A percentile compares a stretch with the other conserved stretches of the same genome.
phyloP scores from a whole-genome alignment of 225 moss, liverwort and hornwort genomes.

The Physcomitrellopsis africana region DNA sequence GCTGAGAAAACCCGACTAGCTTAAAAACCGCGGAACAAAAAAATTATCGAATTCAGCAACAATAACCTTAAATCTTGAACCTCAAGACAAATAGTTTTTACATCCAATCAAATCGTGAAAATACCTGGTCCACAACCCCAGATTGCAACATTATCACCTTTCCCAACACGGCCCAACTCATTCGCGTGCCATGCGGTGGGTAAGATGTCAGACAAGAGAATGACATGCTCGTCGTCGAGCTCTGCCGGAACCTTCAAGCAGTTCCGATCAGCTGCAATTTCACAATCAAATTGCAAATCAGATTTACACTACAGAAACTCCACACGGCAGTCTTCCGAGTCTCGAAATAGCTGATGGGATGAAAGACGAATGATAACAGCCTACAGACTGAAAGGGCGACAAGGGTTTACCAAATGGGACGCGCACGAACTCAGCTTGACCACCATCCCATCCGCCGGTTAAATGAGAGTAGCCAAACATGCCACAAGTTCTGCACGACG shows the following conservation, averaged over 20 bases:
- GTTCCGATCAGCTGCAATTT: slow-evolving; percentile 73
- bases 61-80: too few species aligned
- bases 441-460: slow-evolving; percentile 91
- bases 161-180: slow-evolving; percentile 70
- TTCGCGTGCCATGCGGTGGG: slow-evolving; percentile 91
- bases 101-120: too few species aligned
- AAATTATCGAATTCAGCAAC: too few species aligned
- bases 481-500: slow-evolving; percentile 59
- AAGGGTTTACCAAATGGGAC: slow-evolving; percentile 59
- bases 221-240: slow-evolving; percentile 66
- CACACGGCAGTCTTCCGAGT: background rate
- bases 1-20: background rate
- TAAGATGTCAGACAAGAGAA: slow-evolving; percentile 78
- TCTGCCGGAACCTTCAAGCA: slow-evolving; percentile 59
- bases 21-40: too few species aligned
- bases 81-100: too few species aligned
- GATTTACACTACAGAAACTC: too few species aligned
- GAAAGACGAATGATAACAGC: background rate
- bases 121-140: slow-evolving; percentile 85
- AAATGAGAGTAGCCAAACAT: slow-evolving; percentile 95
- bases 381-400: background rate
- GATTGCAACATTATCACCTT: slow-evolving; percentile 83
- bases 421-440: slow-evolving; percentile 87
- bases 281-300: slow-evolving; percentile 13
- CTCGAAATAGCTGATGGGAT: background rate